phyloP scores from a whole-genome alignment of 164 flowering plant species.

The Echeveria elegans region DNA sequence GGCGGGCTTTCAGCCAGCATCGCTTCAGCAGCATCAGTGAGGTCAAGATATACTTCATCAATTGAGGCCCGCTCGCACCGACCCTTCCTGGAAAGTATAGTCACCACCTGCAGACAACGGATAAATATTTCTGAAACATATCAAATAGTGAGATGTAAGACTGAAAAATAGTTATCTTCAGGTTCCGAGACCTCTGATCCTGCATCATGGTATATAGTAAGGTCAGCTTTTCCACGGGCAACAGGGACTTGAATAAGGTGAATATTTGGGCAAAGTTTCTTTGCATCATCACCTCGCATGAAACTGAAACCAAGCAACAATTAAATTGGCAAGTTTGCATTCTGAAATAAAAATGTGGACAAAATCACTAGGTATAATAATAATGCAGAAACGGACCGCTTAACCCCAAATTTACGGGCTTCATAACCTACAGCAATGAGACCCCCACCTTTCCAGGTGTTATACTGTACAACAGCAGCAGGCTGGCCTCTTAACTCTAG shows the following conservation, averaged over 20 bases:
- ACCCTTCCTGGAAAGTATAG: conserved; percentile 77
- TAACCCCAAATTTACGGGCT: conserved; percentile 91
- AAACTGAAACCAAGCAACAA: conserved; percentile 33
- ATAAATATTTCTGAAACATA: conserved; percentile 2
- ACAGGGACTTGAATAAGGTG: conserved; percentile 90
- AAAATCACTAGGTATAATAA: not conserved
- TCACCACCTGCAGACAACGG: conserved; percentile 52
- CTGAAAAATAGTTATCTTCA: not conserved
- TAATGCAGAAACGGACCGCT: conserved; percentile 38
- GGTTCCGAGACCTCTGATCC: conserved; percentile 82
- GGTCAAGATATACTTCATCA: conserved; percentile 95
- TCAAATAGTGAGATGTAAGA: not conserved
- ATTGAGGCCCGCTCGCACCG: conserved; percentile 96
- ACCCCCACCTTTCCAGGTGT: conserved; percentile 94
- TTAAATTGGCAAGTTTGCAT: not conserved
- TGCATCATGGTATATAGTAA: conserved; percentile 69
- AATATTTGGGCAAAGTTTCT: conserved; percentile 74
- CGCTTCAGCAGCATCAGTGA: conserved; percentile 76
- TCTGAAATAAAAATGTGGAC: not conserved
- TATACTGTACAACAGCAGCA: conserved; percentile 91
- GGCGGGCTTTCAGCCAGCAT: conserved; percentile 74
- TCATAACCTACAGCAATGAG: conserved; percentile 92
- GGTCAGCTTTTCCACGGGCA: conserved; percentile 89
- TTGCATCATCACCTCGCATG: conserved; percentile 96
- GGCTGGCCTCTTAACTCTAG: conserved; percentile 74